Evolutionary conservation across 1,139 yeast species (phyloP), one percentile per base, ranked within the genome.

Genomic region (Spencermartinsiella ligniputridi): DNA sequence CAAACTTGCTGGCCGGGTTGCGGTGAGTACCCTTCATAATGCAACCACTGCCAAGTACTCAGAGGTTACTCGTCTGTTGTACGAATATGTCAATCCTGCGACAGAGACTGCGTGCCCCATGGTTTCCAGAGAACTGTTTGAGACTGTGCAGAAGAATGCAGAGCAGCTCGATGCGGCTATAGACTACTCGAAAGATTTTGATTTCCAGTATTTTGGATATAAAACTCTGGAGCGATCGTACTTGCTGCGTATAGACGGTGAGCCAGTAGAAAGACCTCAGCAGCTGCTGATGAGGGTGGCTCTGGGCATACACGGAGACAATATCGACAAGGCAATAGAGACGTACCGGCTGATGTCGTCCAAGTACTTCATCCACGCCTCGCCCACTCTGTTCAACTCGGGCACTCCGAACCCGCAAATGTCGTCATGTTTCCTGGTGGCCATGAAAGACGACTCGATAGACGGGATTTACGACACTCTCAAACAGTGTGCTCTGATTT

Each of bases 381-480:
- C 90, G 35, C 94, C 95, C 33, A 84, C 94, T 5, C 69, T 85
- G 50, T 85, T 83, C 71, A 84, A 84, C 58, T 84, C 92, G 27
- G 92, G 92, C 54, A 82, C 90, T 30, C 82, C 81, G 49, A 72
- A 70, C 51, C 82, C 86, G 35, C 88, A 81, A 63, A 76, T 84
- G 76, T 82, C 90, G 30, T 83, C 90, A 25, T 84, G 94, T 69
- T 85, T 83, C 73, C 69, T 84, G 50, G 77, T 83, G 45, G 89
- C 87, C 15, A 82, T 83, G 86, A 76, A 78, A 55, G 89, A 82
- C 24, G 92, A 84, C 62, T 82, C 90, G 16, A 81, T 85, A 50
- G 89, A 83, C 52, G 94, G 94, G 44, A 84, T 85, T 46, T 85
- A 80, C 58, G 85, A 81, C 49, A 83, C 95, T 24, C 73, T 85